phyloP scores from a whole-genome alignment of 495 filamentous ascomycete species.

The Aspergillus bertholletiae region DNA sequence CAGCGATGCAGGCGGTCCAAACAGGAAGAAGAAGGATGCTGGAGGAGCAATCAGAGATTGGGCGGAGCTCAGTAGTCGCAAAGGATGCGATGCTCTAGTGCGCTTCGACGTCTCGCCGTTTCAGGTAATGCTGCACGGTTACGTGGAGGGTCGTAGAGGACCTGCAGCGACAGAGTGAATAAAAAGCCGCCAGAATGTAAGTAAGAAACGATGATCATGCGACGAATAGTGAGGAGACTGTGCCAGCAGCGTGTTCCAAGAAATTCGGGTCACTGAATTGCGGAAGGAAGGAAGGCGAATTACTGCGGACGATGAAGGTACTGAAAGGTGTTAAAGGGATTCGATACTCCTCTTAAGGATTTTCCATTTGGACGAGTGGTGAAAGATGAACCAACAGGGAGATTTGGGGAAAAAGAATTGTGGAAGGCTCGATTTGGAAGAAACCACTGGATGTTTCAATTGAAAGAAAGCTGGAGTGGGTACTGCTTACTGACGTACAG shows the following conservation, averaged over 20 bases:
- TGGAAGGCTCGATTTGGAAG: slow-evolving; percentile 26
- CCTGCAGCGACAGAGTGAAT: slow-evolving; percentile 25
- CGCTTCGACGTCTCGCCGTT: slow-evolving; percentile 28
- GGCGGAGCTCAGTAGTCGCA: slow-evolving; percentile 26
- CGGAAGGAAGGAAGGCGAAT: slow-evolving; percentile 6
- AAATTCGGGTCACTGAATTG: slow-evolving; percentile 7
- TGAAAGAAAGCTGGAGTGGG: slow-evolving; percentile 26
- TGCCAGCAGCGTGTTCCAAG: slow-evolving; percentile 22
- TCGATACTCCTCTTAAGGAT: background rate
- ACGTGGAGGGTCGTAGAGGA: slow-evolving; percentile 36
- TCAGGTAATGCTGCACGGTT: slow-evolving; percentile 37
- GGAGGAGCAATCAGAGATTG: slow-evolving; percentile 34
- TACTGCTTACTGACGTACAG: slow-evolving; percentile 13
- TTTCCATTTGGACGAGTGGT: background rate
- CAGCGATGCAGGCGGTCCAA: slow-evolving; percentile 45
- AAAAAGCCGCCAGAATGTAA: slow-evolving; percentile 23
- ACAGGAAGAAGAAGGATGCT: slow-evolving; percentile 30
- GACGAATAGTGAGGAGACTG: slow-evolving; percentile 21
- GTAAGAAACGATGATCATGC: slow-evolving; percentile 26
- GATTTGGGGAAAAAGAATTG: slow-evolving; percentile 19
- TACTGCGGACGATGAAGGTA: background rate
- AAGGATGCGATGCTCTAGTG: slow-evolving; percentile 30
- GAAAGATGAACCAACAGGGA: background rate
- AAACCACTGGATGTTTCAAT: slow-evolving; percentile 29
- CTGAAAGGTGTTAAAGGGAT: slow-evolving; percentile 2